phyloP scores from a whole-genome alignment of 2,329 filamentous ascomycete species.

The Massarina eburnea region DNA sequence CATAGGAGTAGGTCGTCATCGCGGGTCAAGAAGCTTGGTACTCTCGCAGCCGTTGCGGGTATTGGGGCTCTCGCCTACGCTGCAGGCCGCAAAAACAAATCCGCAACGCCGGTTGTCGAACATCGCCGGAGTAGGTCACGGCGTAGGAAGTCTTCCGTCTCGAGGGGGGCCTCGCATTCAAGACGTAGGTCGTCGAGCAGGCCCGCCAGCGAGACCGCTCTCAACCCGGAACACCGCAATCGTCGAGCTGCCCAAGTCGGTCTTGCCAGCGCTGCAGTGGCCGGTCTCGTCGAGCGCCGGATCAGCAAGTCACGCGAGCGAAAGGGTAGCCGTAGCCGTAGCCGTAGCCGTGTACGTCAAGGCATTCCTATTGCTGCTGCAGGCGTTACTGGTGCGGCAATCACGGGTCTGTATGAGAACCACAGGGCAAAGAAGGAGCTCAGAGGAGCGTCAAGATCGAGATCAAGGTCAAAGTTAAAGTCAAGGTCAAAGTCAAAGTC shows the following conservation, averaged over 20 bases:
- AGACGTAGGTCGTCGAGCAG: conserved; percentile 43
- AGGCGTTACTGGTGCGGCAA: conserved; percentile 62
- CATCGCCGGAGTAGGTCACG: conserved; percentile 52
- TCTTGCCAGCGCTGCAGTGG: conserved; percentile 62
- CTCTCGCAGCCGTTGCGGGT: conserved; percentile 62
- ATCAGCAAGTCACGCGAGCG: conserved; percentile 60
- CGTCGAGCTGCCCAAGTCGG: conserved; percentile 63
- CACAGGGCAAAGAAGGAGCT: conserved; percentile 62
- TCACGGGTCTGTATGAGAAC: conserved; percentile 64
- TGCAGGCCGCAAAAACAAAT: conserved; percentile 50
- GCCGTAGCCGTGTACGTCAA: conserved; percentile 56
- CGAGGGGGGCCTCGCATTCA: conserved; percentile 22
- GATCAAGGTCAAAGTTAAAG: conserved; percentile 23
- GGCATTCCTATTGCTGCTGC: conserved; percentile 63
- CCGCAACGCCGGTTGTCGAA: conserved; percentile 51
- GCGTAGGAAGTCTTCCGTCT: conserved; percentile 46
- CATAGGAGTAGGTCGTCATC: conserved; percentile 38
- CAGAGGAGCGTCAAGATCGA: conserved; percentile 48
- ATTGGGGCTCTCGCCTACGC: conserved; percentile 62
- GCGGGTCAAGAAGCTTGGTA: conserved; percentile 56
- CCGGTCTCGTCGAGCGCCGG: conserved; percentile 60
- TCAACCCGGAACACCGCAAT: conserved; percentile 55
- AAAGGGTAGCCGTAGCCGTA: conserved; percentile 56
- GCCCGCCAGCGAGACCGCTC: conserved; percentile 40
- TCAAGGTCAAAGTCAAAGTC: conserved; percentile 50